Conservation (phyloP, 2,329 filamentous ascomycete genomes). For the Bipolaris oryzae region DNA sequence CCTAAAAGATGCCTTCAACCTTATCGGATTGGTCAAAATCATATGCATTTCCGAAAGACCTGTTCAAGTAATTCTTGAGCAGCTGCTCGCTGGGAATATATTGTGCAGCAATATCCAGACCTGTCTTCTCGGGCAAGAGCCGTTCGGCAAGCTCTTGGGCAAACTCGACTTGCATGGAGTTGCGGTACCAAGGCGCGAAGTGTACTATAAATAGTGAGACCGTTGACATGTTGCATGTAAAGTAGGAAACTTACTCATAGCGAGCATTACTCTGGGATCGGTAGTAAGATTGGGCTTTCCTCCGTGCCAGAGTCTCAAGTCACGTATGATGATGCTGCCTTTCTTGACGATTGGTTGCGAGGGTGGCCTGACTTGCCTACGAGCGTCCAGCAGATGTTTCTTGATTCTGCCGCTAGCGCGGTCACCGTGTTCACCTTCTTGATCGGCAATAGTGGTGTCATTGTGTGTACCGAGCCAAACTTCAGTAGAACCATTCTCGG, state of each 20-base stretch:
- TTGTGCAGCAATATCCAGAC: conserved; percentile 59
- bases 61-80: conserved; percentile 58
- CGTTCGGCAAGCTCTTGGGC: conserved; percentile 56
- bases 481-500: conserved; percentile 58
- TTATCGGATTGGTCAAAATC: conserved; percentile 60
- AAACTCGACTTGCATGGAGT: conserved; percentile 63
- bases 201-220: conserved; percentile 43
- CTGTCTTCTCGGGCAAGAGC: conserved; percentile 50
- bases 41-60: conserved; percentile 67
- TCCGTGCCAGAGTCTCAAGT: conserved; percentile 58
- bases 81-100: conserved; percentile 55
- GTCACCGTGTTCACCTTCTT: conserved; percentile 50
- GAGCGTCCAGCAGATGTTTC: conserved; percentile 27
- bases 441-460: conserved; percentile 43
- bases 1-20: conserved; percentile 34
- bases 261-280: conserved; percentile 55
- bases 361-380: conserved; percentile 25
- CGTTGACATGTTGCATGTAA: not conserved
- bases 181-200: conserved; percentile 65
- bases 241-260: conserved; percentile 33
- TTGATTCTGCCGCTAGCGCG: conserved; percentile 41
- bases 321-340: conserved; percentile 55
- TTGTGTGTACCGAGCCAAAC: conserved; percentile 58
- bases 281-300: conserved; percentile 56
- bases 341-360: conserved; percentile 47